Evolutionary conservation across 495 filamentous ascomycete genomes (phyloP).

Genomic region (Podospora didyma): DNA sequence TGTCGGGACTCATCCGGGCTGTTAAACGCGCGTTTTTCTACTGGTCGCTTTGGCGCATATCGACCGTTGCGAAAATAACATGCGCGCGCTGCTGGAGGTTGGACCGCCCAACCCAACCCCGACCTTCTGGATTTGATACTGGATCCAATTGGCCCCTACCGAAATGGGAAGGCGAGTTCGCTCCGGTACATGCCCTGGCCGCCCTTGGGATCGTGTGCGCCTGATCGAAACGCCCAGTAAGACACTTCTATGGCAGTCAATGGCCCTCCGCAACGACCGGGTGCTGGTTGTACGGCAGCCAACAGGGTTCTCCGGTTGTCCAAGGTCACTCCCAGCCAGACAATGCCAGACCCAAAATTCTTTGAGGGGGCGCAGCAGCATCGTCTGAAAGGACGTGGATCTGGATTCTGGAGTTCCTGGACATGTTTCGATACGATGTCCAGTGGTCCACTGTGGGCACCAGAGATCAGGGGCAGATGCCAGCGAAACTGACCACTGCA

Average conservation of each 20-base stretch:
- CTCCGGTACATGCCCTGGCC: background rate
- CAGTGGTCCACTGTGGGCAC: background rate
- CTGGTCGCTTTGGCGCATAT: background rate
- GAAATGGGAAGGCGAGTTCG: background rate
- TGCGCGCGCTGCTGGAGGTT: background rate
- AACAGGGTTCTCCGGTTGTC: background rate
- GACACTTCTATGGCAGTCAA: slow-evolving; percentile 5
- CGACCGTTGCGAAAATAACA: background rate
- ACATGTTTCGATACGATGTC: background rate
- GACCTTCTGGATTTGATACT: background rate
- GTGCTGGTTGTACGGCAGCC: background rate
- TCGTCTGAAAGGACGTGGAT: background rate
- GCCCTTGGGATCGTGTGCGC: background rate
- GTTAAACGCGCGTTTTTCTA: background rate
- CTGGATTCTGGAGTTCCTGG: background rate
- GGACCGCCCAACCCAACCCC: too few species aligned
- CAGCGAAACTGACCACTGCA: background rate
- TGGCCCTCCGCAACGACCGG: slow-evolving; percentile 1
- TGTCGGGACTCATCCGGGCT: too few species aligned
- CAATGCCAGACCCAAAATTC: background rate
- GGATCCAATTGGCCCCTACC: background rate
- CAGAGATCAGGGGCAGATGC: background rate
- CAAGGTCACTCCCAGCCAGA: background rate
- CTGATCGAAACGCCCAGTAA: slow-evolving; percentile 7
- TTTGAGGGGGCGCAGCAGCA: background rate